Base-by-base conservation (phyloP, 2,329 filamentous ascomycete genomes). In the Phyllosticta citribraziliensis region DNA sequence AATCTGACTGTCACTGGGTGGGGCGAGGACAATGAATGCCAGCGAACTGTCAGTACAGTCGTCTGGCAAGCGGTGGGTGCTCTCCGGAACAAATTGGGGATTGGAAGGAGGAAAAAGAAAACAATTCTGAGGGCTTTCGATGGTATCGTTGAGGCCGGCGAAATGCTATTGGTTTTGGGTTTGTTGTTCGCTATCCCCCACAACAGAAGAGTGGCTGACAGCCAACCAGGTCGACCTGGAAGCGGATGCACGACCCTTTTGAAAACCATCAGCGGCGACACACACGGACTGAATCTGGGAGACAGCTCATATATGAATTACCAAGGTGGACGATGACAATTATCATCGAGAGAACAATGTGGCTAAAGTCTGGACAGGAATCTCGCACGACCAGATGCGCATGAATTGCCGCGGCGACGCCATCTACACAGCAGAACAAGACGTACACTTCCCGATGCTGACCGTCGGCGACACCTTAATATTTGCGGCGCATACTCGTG, bases 351-450 rank as follows among this genome's bases (percentile, higher is more conserved):
- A 17, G 19, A 25, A 24, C 27, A 6, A 30, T 30, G 56, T 20
- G 6, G 50, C 17, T 12, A 20, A 56, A 8, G 17, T n/a, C 6
- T 5, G 19, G 2, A 27, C 63, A 80, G 84, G 86, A 66, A 80
- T 90, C 68, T 77, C 83, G 2, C 81, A 88, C 61, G 76, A 88
- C 69, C 83, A 90, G 70, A 93, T 94, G 88, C 84, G 88, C 74
- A 84, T 83, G 11, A 79, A 83, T 64, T 91, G 93, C 76, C 86
- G 88, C 27, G 90, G 90, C 65, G 90, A 95, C 74, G 88, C 88
- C 64, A 92, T 94, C 71, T 94, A 94, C 75, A 92, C 88, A 0
- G 88, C 88, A 63, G 89, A 94, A 72, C 86, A 89, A 40, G 91
- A 95, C 70, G 86, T 88, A 4, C 88, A 92, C 74, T 92, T 92